These are phyloP conservation scores for Penicillium sp. DNA, from an alignment of 2,329 filamentous ascomycete genomes.

Conservation along the genomic window DNA sequence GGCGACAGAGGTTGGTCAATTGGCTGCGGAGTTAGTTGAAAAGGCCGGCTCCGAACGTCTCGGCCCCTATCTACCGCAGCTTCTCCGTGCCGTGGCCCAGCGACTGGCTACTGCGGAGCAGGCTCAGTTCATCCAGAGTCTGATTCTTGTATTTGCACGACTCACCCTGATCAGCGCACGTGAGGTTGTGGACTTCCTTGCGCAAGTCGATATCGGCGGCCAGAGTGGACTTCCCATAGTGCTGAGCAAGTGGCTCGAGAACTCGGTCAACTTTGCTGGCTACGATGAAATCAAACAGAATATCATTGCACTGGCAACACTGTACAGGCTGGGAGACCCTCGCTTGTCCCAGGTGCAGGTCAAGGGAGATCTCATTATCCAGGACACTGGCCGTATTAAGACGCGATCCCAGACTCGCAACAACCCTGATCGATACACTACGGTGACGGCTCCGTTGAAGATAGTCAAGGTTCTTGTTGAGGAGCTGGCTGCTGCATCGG, in stretches of 20 bases:
- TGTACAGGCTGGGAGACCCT: slow-evolving; percentile 77
- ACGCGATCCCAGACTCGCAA: slow-evolving; percentile 81
- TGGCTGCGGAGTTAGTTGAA: slow-evolving; percentile 90
- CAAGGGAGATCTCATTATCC: slow-evolving; percentile 82
- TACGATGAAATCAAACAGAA: slow-evolving; percentile 97
- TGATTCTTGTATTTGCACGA: slow-evolving; percentile 90
- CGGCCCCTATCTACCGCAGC: slow-evolving; percentile 78
- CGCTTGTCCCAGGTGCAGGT: slow-evolving; percentile 71
- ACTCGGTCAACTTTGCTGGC: slow-evolving; percentile 89
- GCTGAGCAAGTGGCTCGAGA: slow-evolving; percentile 90
- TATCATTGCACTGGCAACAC: slow-evolving; percentile 82
- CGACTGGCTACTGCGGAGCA: slow-evolving; percentile 73
- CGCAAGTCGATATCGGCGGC: slow-evolving; percentile 68
- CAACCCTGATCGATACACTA: slow-evolving; percentile 82
- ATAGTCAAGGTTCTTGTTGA: slow-evolving; percentile 93
- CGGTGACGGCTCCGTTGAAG: slow-evolving; percentile 80
- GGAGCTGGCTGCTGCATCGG: slow-evolving; percentile 74
- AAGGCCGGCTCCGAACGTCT: slow-evolving; percentile 86
- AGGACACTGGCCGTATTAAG: slow-evolving; percentile 74
- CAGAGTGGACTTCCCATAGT: slow-evolving; percentile 77
- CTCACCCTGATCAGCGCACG: slow-evolving; percentile 74
- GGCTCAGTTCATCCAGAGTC: slow-evolving; percentile 84
- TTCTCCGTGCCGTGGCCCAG: slow-evolving; percentile 79
- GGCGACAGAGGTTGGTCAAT: slow-evolving; percentile 87
- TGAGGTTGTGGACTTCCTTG: slow-evolving; percentile 86